Percentiles rank a stretch among this genome's conserved stretches.
phyloP scores from a whole-genome alignment of 1,284 basidiomycete species.

The Porodaedalea pini region DNA sequence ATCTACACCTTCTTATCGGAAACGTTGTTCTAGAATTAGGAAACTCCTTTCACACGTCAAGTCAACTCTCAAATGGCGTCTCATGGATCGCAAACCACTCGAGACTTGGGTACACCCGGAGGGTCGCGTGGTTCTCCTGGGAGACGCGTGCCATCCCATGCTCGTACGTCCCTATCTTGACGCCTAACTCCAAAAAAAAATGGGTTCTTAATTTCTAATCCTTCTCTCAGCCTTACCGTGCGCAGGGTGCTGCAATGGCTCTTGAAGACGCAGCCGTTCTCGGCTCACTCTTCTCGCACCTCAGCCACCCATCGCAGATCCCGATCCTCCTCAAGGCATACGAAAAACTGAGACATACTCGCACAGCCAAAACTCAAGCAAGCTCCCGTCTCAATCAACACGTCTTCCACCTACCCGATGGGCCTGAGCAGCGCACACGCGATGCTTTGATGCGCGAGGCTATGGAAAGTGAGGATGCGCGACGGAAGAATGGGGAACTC shows the following conservation, averaged over 20 bases:
- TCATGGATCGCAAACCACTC: constrained; percentile 48
- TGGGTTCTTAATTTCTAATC: neutral
- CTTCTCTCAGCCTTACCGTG: constrained; percentile 71
- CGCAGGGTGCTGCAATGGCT: constrained; percentile 67
- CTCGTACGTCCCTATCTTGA: constrained; percentile 38
- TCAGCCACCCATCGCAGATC: constrained; percentile 42
- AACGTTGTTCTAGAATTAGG: constrained; percentile 35
- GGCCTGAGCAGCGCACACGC: constrained; percentile 47
- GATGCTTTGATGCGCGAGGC: constrained; percentile 48
- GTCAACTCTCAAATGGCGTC: constrained; percentile 45
- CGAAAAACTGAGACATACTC: constrained; percentile 45
- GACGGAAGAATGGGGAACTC: neutral
- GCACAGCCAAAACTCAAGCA: constrained; percentile 46
- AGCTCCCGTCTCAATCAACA: constrained; percentile 48
- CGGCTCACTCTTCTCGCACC: constrained; percentile 52
- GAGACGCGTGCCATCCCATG: constrained; percentile 64
- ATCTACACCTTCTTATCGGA: neutral
- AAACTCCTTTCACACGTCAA: constrained; percentile 47
- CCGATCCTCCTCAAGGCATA: constrained; percentile 48
- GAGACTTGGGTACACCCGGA: constrained; percentile 48
- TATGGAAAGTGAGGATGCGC: constrained; percentile 39
- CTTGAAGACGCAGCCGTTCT: constrained; percentile 65
- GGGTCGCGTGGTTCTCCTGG: constrained; percentile 47
- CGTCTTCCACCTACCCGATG: constrained; percentile 53
- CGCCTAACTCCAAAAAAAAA: neutral